A percentile compares a stretch with the other conserved stretches of the same genome.
These are phyloP conservation scores for Dipteronia sinensis DNA, from an alignment of 345 rosid species.

Conservation along the genomic window DNA sequence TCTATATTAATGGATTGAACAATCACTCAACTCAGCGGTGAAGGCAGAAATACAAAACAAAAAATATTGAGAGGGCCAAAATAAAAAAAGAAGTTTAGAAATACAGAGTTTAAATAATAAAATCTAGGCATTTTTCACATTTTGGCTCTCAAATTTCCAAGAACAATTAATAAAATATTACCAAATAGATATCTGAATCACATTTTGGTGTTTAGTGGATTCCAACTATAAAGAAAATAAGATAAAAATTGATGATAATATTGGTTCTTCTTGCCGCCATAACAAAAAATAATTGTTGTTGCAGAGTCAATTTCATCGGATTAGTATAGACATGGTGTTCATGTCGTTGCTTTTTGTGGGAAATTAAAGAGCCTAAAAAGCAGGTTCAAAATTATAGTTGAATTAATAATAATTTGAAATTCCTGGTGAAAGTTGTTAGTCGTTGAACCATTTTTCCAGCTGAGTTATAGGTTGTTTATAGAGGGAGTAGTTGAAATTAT, in stretches of 20 bases:
- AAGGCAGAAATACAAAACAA: no score
- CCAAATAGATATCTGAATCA: background rate
- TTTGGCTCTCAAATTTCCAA: background rate
- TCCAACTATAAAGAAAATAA: background rate
- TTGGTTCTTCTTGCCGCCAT: background rate
- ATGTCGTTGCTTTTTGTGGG: slow-evolving; percentile 10
- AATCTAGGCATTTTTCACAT: no score
- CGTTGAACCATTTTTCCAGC: slow-evolving; percentile 28
- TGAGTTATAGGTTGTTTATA: background rate
- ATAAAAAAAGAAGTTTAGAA: no score
- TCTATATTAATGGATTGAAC: no score
- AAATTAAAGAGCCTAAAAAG: slow-evolving; percentile 35
- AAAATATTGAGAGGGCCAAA: no score
- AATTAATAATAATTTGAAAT: background rate
- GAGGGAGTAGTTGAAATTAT: slow-evolving; percentile 8
- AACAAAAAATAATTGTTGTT: background rate
- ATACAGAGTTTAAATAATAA: no score
- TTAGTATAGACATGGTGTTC: background rate
- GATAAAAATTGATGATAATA: background rate
- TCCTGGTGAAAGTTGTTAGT: slow-evolving; percentile 20
- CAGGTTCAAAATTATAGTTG: slow-evolving; percentile 22
- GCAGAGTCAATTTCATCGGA: background rate
- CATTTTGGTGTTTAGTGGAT: background rate
- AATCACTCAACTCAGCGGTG: no score
- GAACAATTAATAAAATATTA: background rate